Conservation (phyloP, 139 green algal species). For the Chlamydomonas schloesseri region DNA sequence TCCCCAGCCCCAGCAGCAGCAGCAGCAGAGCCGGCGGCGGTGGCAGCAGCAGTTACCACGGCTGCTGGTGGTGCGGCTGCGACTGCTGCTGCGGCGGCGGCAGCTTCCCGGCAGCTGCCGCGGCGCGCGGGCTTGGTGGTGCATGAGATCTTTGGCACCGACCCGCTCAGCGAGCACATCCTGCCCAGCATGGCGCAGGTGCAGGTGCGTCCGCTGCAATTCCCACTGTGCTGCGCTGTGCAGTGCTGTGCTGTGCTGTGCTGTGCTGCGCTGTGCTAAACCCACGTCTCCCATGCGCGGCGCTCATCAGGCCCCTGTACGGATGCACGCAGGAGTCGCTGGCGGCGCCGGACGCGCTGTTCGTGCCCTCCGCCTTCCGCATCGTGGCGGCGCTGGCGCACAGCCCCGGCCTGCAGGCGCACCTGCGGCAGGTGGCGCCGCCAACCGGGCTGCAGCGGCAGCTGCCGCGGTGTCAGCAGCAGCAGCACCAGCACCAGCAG, state of each 20-base stretch:
- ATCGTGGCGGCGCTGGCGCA: conserved; percentile 32
- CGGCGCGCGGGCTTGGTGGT: conserved; percentile 42
- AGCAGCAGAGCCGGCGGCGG: not conserved
- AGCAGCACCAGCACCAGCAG: too few species aligned
- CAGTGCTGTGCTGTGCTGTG: too few species aligned
- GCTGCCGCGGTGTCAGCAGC: too few species aligned
- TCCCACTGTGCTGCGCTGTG: too few species aligned
- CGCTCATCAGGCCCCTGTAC: too few species aligned
- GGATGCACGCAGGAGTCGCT: not conserved
- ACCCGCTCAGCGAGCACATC: conserved; percentile 59
- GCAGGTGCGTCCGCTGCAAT: conserved; percentile 12
- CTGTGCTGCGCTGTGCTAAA: too few species aligned
- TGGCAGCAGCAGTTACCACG: conserved; percentile 4
- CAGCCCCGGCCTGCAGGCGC: not conserved
- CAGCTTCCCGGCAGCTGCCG: conserved; percentile 15
- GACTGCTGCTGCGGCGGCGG: not conserved
- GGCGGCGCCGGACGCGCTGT: conserved; percentile 6
- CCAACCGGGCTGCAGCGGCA: too few species aligned
- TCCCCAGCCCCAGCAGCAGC: not conserved
- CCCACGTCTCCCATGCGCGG: too few species aligned
- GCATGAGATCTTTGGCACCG: conserved; percentile 63
- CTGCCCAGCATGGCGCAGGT: conserved; percentile 54
- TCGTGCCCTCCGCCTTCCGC: conserved; percentile 22
- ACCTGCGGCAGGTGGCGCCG: too few species aligned
- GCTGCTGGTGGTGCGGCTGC: not conserved